These are phyloP conservation scores for Gamarada debralockiae DNA, from an alignment of 495 filamentous ascomycete genomes.

Conservation along the genomic window DNA sequence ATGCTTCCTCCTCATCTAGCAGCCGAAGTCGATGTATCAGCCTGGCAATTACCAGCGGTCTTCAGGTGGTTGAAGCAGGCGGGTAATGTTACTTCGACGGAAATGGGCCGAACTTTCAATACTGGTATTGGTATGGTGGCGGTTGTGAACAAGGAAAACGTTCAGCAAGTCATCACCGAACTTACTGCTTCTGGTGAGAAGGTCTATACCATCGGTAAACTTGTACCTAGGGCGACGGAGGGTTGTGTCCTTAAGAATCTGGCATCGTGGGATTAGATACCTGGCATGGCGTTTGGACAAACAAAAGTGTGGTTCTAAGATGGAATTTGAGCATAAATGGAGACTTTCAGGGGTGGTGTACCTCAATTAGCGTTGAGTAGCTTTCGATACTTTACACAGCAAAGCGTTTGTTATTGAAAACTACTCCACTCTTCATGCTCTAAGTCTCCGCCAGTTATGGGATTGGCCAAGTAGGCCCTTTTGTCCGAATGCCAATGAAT, in stretches of 20 bases:
- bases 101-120: constrained; percentile 94
- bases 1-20: constrained; percentile 73
- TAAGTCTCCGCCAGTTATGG: no score
- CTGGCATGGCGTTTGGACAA: neutral
- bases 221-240: constrained; percentile 52
- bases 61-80: constrained; percentile 79
- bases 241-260: constrained; percentile 68
- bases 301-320: neutral
- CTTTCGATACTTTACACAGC: no score
- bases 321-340: no score
- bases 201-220: constrained; percentile 69
- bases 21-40: constrained; percentile 56
- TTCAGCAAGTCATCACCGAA: constrained; percentile 44
- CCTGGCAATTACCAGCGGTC: constrained; percentile 70
- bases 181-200: constrained; percentile 68
- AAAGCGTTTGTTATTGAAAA: no score
- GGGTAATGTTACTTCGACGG: constrained; percentile 66
- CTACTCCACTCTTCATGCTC: no score
- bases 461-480: no score
- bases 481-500: no score
- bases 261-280: constrained; percentile 59
- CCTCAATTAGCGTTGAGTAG: no score
- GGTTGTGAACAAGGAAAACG: constrained; percentile 60
- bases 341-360: no score
- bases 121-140: constrained; percentile 90